phyloP scores from a whole-genome alignment of 192 early-diverging fungal species.

The Endogone sp. region DNA sequence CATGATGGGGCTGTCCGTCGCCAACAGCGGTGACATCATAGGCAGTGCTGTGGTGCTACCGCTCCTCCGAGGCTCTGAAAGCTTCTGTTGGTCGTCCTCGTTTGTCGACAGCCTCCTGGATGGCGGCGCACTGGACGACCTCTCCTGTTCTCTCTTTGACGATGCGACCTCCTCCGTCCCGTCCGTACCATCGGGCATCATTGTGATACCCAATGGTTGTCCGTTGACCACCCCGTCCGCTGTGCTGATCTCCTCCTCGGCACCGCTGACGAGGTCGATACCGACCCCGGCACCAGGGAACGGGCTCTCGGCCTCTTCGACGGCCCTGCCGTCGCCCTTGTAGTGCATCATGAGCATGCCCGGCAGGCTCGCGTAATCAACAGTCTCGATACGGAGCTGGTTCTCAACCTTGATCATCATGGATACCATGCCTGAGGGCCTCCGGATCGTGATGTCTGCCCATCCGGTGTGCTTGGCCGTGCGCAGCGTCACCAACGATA shows the following conservation, averaged over 20 bases:
- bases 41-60: not conserved
- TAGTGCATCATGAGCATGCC: conserved; percentile 46
- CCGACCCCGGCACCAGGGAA: not conserved
- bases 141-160: too few relatives aligned
- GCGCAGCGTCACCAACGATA: conserved; percentile 75
- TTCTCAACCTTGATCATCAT: conserved; percentile 71
- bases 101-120: not conserved
- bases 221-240: conserved; percentile 3
- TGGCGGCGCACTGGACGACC: not conserved
- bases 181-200: not conserved
- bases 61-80: not conserved
- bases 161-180: too few relatives aligned
- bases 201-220: not conserved
- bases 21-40: not conserved
- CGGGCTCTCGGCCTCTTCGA: not conserved
- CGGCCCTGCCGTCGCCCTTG: not conserved
- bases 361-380: conserved; percentile 44
- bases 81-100: not conserved
- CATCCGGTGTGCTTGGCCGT: conserved; percentile 62
- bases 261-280: not conserved
- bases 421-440: conserved; percentile 73
- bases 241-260: not conserved
- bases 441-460: conserved; percentile 79
- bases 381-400: conserved; percentile 43
- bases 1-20: not conserved